Percentiles rank a stretch among this genome's conserved stretches.
phyloP scores from a whole-genome alignment of 1,284 basidiomycete species.

The Marasmius tenuissimus region DNA sequence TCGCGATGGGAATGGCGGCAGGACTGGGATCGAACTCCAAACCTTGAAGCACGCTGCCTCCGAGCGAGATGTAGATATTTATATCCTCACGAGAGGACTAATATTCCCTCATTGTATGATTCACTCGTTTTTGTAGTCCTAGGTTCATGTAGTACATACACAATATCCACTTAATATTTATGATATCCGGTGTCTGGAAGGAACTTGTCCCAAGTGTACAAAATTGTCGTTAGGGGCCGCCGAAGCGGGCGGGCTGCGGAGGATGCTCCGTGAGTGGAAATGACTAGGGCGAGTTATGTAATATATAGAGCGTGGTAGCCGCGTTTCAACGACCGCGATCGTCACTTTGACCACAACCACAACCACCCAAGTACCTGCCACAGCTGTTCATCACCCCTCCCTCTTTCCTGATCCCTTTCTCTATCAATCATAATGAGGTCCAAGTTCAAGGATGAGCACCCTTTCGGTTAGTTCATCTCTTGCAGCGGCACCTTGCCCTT shows the following conservation, averaged over 20 bases:
- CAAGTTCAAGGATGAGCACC: slow-evolving; percentile 99
- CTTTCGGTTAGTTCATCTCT: slow-evolving; percentile 72
- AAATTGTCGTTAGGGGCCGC: not conserved
- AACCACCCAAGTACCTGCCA: slow-evolving; percentile 4
- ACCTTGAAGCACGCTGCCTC: not conserved
- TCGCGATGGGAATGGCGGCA: slow-evolving; percentile 67
- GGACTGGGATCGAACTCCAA: slow-evolving; percentile 45
- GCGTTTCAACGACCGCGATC: slow-evolving; percentile 3
- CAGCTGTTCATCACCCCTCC: not conserved
- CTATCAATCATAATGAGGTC: slow-evolving; percentile 69
- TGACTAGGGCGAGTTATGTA: not conserved
- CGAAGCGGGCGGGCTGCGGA: not conserved
- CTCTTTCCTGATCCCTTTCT: not conserved
- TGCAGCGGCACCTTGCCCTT: slow-evolving; percentile 25
- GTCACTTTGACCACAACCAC: slow-evolving; percentile 7
- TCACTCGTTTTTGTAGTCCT: not conserved
- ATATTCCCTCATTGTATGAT: not conserved
- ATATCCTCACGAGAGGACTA: not conserved
- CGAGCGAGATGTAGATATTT: not conserved
- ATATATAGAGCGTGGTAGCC: not conserved
- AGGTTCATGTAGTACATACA: not conserved
- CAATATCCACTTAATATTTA: not conserved
- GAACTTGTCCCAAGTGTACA: not conserved
- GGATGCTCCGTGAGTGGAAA: not conserved
- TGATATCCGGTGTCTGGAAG: not conserved